Evolutionary conservation across 805 yeast species (phyloP).

Genomic region (Candida mattraensis): DNA sequence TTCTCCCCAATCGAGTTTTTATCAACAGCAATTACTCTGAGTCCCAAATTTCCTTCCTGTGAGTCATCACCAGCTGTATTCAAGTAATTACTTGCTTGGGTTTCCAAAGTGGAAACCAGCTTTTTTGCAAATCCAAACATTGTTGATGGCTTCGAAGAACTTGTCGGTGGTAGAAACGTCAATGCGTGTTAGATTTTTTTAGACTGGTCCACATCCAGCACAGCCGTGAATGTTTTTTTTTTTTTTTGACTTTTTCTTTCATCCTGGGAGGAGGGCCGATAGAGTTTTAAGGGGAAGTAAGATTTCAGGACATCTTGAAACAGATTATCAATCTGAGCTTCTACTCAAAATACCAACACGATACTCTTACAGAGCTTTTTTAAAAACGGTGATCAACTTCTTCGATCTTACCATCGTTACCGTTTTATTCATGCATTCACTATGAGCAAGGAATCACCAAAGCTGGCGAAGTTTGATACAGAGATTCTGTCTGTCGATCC

Average conservation of each 20-base stretch:
- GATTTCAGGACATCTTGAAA: too few relatives aligned
- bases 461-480: slow-evolving; percentile 30
- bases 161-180: not conserved
- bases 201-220: too few relatives aligned
- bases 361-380: not conserved
- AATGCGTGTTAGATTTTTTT: not conserved
- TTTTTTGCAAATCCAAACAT: slow-evolving; percentile 68
- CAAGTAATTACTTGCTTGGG: slow-evolving; percentile 30
- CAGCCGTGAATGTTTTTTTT: too few relatives aligned
- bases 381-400: too few relatives aligned
- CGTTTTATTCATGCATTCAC: too few relatives aligned
- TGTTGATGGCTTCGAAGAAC: not conserved
- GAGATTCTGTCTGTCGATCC: slow-evolving; percentile 56
- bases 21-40: slow-evolving; percentile 55
- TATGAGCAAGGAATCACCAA: not conserved
- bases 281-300: too few relatives aligned
- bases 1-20: slow-evolving; percentile 46
- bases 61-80: slow-evolving; percentile 25
- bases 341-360: too few relatives aligned
- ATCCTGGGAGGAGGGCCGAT: too few relatives aligned
- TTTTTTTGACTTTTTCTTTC: too few relatives aligned
- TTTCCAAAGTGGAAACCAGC: slow-evolving; percentile 54
- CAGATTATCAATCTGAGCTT: too few relatives aligned
- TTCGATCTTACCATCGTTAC: too few relatives aligned
- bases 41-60: slow-evolving; percentile 42